Conservation (phyloP, 2,329 filamentous ascomycete genomes). For the Claviceps citrina region DNA sequence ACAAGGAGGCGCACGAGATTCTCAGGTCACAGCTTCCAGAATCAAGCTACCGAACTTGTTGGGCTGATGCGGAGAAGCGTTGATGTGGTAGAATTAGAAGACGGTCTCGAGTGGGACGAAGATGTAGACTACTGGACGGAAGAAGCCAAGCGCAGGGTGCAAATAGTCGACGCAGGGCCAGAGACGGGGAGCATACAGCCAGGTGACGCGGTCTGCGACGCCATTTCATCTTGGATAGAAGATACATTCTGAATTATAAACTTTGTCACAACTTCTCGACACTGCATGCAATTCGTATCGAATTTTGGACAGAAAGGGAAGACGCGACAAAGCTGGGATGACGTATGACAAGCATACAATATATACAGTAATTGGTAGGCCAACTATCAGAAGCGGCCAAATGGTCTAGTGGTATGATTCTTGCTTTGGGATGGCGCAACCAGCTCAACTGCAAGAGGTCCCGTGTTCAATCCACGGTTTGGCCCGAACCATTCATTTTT, state of each 20-base stretch:
- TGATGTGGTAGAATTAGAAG: conserved; percentile 28
- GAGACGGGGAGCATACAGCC: conserved; percentile 15
- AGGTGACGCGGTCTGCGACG: conserved; percentile 13
- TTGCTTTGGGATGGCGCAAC: conserved; percentile 14
- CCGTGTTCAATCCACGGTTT: conserved; percentile 20
- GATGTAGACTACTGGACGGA: conserved; percentile 18
- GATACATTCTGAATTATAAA: conserved; percentile 2
- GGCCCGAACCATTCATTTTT: conserved; percentile 9
- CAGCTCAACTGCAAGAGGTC: conserved; percentile 17
- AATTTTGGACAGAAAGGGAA: too few relatives aligned
- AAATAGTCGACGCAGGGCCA: conserved; percentile 21
- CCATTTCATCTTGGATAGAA: conserved; percentile 18
- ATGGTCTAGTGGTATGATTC: conserved; percentile 22
- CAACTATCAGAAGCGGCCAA: conserved; percentile 5
- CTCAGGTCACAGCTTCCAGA: conserved; percentile 26
- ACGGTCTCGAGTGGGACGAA: conserved; percentile 26
- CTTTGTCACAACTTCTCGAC: too few relatives aligned
- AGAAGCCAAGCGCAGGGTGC: conserved; percentile 24
- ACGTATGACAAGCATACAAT: too few relatives aligned
- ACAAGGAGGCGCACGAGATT: conserved; percentile 9
- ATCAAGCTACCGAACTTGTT: conserved; percentile 32
- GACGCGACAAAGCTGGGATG: too few relatives aligned
- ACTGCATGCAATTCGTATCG: too few relatives aligned
- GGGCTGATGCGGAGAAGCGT: conserved; percentile 34
- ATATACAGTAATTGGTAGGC: fast-evolving